Conservation (phyloP, 305 asterid genomes). For the Fraxinus sp. region DNA sequence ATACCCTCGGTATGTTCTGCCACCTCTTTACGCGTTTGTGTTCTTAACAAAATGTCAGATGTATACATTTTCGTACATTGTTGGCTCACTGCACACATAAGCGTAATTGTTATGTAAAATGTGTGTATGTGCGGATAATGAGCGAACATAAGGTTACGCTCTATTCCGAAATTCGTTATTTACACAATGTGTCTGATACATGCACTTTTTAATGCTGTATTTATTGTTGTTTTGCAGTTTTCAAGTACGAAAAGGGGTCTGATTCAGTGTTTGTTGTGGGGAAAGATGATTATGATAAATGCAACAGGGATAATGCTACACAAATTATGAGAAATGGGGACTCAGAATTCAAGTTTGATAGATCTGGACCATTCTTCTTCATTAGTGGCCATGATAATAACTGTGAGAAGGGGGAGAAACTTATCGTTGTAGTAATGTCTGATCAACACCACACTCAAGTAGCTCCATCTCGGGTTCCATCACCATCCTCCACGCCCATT, state of each 20-base stretch:
- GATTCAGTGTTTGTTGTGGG: conserved; percentile 55
- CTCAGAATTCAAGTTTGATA: conserved; percentile 37
- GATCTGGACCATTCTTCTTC: conserved; percentile 54
- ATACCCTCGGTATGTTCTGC: conserved; percentile 37
- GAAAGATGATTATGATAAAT: conserved; percentile 40
- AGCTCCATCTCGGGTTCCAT: background rate
- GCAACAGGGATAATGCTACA: conserved; percentile 51
- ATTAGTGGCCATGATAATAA: conserved; percentile 60
- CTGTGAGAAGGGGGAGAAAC: conserved; percentile 61
- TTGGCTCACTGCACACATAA: background rate
- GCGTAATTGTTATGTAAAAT: background rate
- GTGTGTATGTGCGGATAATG: background rate
- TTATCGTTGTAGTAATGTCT: conserved; percentile 38
- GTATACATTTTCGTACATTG: background rate
- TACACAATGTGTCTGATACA: background rate
- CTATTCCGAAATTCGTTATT: background rate
- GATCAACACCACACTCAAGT: conserved; percentile 4
- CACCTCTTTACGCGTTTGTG: background rate
- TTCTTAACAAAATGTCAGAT: background rate
- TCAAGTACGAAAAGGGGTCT: conserved; percentile 42
- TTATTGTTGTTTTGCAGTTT: conserved; percentile 36
- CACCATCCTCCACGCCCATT: background rate
- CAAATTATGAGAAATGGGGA: conserved; percentile 34
- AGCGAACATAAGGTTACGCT: no score
- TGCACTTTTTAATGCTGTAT: background rate